phyloP scores from a whole-genome alignment of 306 rosid species.

The Sicyos baderoa region DNA sequence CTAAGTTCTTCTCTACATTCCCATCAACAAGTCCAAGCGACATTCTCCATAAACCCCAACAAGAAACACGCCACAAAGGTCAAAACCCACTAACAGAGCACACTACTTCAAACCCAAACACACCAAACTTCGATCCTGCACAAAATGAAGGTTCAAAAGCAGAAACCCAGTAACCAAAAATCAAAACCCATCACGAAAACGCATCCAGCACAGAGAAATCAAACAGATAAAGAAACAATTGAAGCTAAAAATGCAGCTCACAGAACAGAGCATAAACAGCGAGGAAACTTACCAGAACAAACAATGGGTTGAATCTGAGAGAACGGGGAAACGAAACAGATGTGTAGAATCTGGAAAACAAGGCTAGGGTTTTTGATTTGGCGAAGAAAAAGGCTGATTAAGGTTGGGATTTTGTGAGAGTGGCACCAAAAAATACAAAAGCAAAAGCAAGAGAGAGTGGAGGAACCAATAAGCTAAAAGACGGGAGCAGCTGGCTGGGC shows the following conservation, averaged over 20 bases:
- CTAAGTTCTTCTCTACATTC: conserved; percentile 1
- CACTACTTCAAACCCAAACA: neutral
- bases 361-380: conserved; percentile 32
- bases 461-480: conserved; percentile 26
- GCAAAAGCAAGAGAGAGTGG: conserved; percentile 27
- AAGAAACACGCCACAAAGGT: conserved; percentile 15
- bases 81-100: conserved; percentile 8
- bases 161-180: conserved; percentile 1
- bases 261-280: conserved; percentile 3
- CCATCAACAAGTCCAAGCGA: conserved; percentile 12
- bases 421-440: conserved; percentile 26
- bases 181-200: neutral
- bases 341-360: conserved; percentile 17
- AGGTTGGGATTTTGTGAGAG: conserved; percentile 27
- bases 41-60: conserved; percentile 20
- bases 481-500: conserved; percentile 20
- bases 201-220: neutral
- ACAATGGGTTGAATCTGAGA: conserved; percentile 42
- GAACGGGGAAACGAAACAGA: conserved; percentile 18
- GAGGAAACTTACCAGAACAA: conserved; percentile 13
- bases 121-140: conserved; percentile 27
- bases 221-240: conserved; percentile 16
- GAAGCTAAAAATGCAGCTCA: neutral
- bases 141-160: conserved; percentile 35
- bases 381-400: conserved; percentile 11